A percentile compares a stretch with the other conserved stretches of the same genome.
These are phyloP conservation scores for Pichia sp. DNA, from an alignment of 1,139 yeast species.

Conservation along the genomic window DNA sequence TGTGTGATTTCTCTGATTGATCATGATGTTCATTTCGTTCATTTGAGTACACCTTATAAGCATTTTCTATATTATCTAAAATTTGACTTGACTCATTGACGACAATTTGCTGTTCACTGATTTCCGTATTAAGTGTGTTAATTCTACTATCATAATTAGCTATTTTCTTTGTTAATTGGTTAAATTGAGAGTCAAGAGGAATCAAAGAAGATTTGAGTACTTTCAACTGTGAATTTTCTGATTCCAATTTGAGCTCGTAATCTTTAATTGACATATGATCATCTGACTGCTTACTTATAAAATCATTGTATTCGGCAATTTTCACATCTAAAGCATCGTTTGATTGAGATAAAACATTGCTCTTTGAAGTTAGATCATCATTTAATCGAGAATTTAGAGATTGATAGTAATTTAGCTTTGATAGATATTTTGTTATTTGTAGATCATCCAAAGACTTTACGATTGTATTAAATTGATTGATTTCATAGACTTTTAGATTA, in stretches of 20 bases:
- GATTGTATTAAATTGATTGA: conserved; percentile 58
- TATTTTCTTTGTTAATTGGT: conserved; percentile 43
- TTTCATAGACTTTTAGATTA: conserved; percentile 69
- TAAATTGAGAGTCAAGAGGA: conserved; percentile 52
- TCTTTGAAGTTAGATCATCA: conserved; percentile 27
- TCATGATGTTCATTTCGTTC: conserved; percentile 42
- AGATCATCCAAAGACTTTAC: conserved; percentile 44
- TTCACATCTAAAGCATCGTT: conserved; percentile 25
- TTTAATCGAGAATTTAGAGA: conserved; percentile 26
- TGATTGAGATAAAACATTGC: neutral
- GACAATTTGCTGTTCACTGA: conserved; percentile 42
- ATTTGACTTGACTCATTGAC: conserved; percentile 42
- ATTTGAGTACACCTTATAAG: conserved; percentile 33
- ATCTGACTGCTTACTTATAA: conserved; percentile 41
- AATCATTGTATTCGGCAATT: conserved; percentile 18
- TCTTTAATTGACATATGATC: conserved; percentile 33
- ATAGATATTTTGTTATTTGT: conserved; percentile 47
- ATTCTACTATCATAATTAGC: conserved; percentile 45
- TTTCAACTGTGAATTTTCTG: conserved; percentile 31
- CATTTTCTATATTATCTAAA: conserved; percentile 40
- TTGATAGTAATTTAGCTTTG: conserved; percentile 65
- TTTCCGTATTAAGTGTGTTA: conserved; percentile 47
- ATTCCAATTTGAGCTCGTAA: conserved; percentile 32
- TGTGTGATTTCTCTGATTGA: conserved; percentile 32
- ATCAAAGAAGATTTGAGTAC: conserved; percentile 43